Conservation (phyloP, 805 yeast genomes). For the Kazachstania africana region DNA sequence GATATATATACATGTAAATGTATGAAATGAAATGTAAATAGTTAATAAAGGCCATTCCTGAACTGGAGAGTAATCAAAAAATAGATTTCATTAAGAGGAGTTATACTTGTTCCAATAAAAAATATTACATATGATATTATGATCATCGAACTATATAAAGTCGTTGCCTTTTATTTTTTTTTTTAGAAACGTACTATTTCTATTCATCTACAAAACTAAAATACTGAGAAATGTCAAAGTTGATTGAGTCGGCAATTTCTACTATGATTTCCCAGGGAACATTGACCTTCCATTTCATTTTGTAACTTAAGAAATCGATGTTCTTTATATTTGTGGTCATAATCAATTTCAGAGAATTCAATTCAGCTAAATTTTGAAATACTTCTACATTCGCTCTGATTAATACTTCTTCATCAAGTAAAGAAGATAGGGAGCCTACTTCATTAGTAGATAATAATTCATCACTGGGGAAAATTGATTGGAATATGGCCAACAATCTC, state of each 20-base stretch:
- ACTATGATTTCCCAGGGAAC: constrained; percentile 55
- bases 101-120: too few species aligned
- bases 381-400: constrained; percentile 36
- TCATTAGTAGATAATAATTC: constrained; percentile 9
- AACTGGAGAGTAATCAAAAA: too few species aligned
- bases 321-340: constrained; percentile 30
- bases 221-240: constrained; percentile 56
- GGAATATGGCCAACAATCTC: constrained; percentile 66
- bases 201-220: constrained; percentile 22
- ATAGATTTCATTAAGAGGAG: too few species aligned
- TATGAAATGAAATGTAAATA: too few species aligned
- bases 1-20: background rate
- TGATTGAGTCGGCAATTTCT: constrained; percentile 49
- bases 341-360: constrained; percentile 42
- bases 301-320: constrained; percentile 49
- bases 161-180: too few species aligned
- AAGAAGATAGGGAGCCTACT: constrained; percentile 14
- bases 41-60: too few species aligned
- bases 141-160: too few species aligned
- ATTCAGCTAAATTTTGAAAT: constrained; percentile 47
- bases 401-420: constrained; percentile 10
- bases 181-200: too few species aligned
- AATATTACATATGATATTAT: too few species aligned
- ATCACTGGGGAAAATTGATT: constrained; percentile 47
- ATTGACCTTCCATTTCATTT: constrained; percentile 69